Evolutionary conservation across 495 filamentous ascomycete species (phyloP), one percentile per base, ranked within the genome.

Genomic region (Penicillium maclennaniae): DNA sequence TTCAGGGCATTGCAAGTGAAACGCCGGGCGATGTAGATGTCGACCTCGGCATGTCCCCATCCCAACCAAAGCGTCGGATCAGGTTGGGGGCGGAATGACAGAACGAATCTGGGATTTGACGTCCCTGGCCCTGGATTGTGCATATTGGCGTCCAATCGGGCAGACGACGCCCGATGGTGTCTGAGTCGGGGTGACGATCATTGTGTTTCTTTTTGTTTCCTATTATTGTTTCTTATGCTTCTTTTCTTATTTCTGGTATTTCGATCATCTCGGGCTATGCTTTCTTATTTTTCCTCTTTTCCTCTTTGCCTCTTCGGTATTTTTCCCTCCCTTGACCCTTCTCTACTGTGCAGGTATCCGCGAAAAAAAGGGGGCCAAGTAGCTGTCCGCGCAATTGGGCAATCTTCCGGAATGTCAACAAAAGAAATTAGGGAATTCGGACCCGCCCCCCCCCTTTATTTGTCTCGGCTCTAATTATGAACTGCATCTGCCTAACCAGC

Each of bases 21-120:
- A 40, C 38, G 38, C 19, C 38, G 38, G 19, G n/a, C 19, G 16
- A 49, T 26, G 47, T 45, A 37, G 34, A 56, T 45, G 37, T 45
- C 34, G 43, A 55, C 31, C 49, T 63, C 54, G 54, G 54, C 53
- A 43, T 17, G 57, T 60, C 60, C 45, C 48, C 57, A 63, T 60
- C 51, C 48, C 61, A 61, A 58, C 61, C 61, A 60, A 15, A 51
- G 45, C 54, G 45, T 55, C 56, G 60, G 60, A 63, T 63, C 50
- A 43, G 34, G 56, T 52, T 56, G 56, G 48, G 45, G 56, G 53
- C 50, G 53, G 38, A 63, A 59, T 51, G 40, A 46, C 49, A 49
- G 28, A 42, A 48, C 39, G 34, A 43, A 27, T 54, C 21, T 7
- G 43, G 51, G 16, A 26, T 31, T 45, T 61, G 50, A 54, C 51